Base-by-base conservation (phyloP, 2,329 filamentous ascomycete genomes). In the Hypoxylon sp. region DNA sequence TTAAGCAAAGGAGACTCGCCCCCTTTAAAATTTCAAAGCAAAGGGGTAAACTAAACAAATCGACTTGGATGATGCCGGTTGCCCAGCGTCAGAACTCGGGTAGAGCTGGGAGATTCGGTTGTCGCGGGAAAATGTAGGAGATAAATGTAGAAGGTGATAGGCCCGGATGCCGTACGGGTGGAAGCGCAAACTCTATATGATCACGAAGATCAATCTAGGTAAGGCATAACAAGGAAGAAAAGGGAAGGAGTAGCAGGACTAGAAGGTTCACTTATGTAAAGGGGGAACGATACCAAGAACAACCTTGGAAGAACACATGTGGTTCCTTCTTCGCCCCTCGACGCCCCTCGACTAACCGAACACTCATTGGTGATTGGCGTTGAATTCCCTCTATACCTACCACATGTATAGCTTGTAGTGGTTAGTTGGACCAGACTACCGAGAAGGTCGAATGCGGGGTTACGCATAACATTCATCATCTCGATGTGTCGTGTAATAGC, bases 401-500 rank as follows among this genome's bases (percentile, higher is more conserved):
- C 53, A 51, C 41, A 30, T 30, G 62, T 63, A 67, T 61, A 56
- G 34, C 28, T 63, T 21, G 17, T 64, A 53, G 45, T 56, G 36
- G 50, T 59, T 63, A 67, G 60, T 30, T 49, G 23, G 32, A 50
- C 46, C n/a, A 51, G 50, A 65, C 65, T 70, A 70, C 68, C 68
- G 68, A 65, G 64, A 60, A 57, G 53, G 62, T 60, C 63, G 45
- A 67, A 62, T 71, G 68, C 68, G 65, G 68, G 67, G 68, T 71
- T 65, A 59, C 68, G 60, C 62, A 70, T 60, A 53, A 38, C 53
- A 52, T 65, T 55, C 64, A 67, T 70, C 67, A 70, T 70, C 48
- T 55, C 58, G 36, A 52, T 49, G 58, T 50, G 50, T 51, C 38
- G 65, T 61, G 36, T 55, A 58, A 53, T 63, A 25, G 52, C 43